Conservation (phyloP, 139 green algal genomes). For the Pedinophyceae sp. region DNA sequence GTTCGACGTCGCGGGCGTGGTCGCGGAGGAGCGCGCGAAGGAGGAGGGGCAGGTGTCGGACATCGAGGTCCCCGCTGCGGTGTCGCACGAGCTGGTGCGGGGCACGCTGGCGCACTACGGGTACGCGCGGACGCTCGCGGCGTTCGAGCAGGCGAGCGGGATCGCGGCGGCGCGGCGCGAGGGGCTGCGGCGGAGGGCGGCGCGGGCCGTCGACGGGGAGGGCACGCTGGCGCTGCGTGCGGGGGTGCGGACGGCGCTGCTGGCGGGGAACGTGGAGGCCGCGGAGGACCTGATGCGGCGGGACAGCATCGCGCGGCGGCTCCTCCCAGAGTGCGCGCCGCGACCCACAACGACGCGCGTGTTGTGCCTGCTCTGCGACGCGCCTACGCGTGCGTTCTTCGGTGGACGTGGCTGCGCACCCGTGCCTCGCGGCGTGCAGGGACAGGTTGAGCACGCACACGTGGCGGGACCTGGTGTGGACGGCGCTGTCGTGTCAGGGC, state of each 20-base stretch:
- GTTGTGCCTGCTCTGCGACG: too few relatives aligned
- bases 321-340: neutral
- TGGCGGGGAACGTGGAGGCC: conserved; percentile 25
- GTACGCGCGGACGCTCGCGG: conserved; percentile 50
- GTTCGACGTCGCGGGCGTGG: conserved; percentile 59
- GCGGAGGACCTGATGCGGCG: conserved; percentile 15
- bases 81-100: conserved; percentile 49
- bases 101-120: conserved; percentile 64
- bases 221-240: conserved; percentile 11
- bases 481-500: conserved; percentile 49
- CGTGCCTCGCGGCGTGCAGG: too few relatives aligned
- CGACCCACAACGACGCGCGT: too few relatives aligned
- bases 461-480: too few relatives aligned
- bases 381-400: too few relatives aligned
- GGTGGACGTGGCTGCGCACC: too few relatives aligned
- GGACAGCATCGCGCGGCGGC: neutral
- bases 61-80: conserved; percentile 14
- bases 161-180: neutral
- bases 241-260: conserved; percentile 14
- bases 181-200: too few relatives aligned
- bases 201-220: conserved; percentile 1
- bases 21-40: too few relatives aligned
- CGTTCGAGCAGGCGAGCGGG: conserved; percentile 39
- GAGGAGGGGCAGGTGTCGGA: conserved; percentile 31
- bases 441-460: too few relatives aligned